Conservation (phyloP, 257 asterid genomes). For the Verbena officinalis region DNA sequence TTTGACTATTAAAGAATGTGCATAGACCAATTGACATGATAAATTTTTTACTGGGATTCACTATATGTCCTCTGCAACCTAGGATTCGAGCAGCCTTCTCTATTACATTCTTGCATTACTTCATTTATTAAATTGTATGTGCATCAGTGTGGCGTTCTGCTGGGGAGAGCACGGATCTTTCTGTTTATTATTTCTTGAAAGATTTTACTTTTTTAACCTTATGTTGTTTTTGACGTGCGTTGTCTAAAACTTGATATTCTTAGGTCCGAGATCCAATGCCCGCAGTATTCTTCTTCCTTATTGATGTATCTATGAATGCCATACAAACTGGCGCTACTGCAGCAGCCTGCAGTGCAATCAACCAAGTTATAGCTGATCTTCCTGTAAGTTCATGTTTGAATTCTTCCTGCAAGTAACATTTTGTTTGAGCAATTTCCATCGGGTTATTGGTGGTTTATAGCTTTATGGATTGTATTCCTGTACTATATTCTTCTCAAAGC, state of each 20-base stretch:
- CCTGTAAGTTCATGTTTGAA: constrained; percentile 70
- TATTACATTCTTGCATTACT: not conserved
- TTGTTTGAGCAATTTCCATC: constrained; percentile 19
- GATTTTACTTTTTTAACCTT: constrained; percentile 11
- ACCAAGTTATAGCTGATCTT: constrained; percentile 95
- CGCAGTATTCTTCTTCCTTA: constrained; percentile 86
- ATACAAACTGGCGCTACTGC: constrained; percentile 99
- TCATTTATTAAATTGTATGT: not conserved
- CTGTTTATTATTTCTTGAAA: constrained; percentile 19
- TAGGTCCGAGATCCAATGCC: constrained; percentile 99
- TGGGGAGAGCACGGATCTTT: not conserved
- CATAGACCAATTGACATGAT: not conserved
- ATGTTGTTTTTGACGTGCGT: constrained; percentile 13
- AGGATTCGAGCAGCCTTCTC: not conserved
- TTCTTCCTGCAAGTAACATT: constrained; percentile 18
- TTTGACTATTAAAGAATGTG: constrained; percentile 1
- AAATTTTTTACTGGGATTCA: not conserved
- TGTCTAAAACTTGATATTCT: constrained; percentile 30
- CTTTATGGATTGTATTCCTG: constrained; percentile 6
- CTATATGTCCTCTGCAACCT: constrained; percentile 16
- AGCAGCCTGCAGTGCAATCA: constrained; percentile 97
- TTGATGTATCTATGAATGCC: constrained; percentile 95
- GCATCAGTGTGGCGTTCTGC: constrained; percentile 1
- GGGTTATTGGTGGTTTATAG: constrained; percentile 12
- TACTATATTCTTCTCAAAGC: not conserved